These are phyloP conservation scores for Calonectria honghensis DNA, from an alignment of 2,329 filamentous ascomycete genomes.

Conservation along the genomic window DNA sequence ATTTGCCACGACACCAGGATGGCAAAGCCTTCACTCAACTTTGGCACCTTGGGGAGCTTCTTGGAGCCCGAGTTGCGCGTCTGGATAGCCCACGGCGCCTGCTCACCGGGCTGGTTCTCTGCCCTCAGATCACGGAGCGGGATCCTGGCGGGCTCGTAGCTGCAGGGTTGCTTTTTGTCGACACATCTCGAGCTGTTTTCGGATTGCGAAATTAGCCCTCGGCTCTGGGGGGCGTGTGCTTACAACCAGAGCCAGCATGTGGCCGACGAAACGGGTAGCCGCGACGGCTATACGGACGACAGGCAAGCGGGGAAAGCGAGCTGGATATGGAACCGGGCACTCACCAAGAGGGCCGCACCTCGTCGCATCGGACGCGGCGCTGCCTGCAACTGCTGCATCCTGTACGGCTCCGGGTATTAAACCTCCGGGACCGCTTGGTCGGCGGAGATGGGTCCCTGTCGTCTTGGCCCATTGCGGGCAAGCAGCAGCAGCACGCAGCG, in stretches of 20 bases:
- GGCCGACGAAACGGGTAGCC: neutral
- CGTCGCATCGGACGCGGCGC: conserved; percentile 10
- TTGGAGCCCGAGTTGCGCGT: neutral
- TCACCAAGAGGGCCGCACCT: conserved; percentile 15
- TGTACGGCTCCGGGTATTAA: conserved; percentile 10
- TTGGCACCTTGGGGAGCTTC: neutral
- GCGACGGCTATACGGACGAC: neutral
- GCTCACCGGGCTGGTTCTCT: neutral
- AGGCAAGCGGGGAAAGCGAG: neutral
- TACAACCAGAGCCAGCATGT: neutral
- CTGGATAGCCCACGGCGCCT: conserved; percentile 12
- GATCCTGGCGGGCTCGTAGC: neutral
- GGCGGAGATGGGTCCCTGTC: neutral
- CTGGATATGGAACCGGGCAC: neutral
- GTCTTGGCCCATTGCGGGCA: conserved; percentile 5
- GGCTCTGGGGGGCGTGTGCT: neutral
- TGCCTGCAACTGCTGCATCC: conserved; percentile 5
- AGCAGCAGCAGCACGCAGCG: neutral
- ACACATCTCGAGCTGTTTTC: neutral
- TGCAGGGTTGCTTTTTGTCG: neutral
- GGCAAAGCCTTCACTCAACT: neutral
- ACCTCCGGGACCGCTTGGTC: neutral
- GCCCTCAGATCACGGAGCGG: conserved; percentile 8
- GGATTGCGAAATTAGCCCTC: neutral
- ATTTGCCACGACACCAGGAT: neutral